Conservation (phyloP, 2,329 filamentous ascomycete species). For the Xylariaceae sp. region DNA sequence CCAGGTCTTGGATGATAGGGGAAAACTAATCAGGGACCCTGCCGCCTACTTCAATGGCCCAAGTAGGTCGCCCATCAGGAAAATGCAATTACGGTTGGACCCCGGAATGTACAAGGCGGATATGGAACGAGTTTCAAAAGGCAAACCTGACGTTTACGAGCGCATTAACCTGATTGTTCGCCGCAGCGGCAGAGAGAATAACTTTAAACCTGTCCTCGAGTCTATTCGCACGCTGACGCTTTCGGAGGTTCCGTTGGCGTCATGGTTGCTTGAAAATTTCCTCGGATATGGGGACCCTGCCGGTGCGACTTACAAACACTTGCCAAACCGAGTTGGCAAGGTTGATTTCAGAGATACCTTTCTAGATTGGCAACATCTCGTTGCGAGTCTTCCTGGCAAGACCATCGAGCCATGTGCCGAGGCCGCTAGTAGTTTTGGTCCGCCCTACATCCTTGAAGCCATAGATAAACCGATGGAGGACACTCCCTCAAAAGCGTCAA, state of each 20-base stretch:
- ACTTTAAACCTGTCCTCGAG: slow-evolving; percentile 89
- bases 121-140: slow-evolving; percentile 56
- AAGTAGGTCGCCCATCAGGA: slow-evolving; percentile 55
- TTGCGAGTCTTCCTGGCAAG: slow-evolving; percentile 84
- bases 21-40: slow-evolving; percentile 62
- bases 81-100: slow-evolving; percentile 77
- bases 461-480: slow-evolving; percentile 49
- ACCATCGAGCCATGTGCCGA: slow-evolving; percentile 73
- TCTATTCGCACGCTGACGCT: slow-evolving; percentile 83
- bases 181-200: slow-evolving; percentile 83
- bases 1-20: slow-evolving; percentile 80
- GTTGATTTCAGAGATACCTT: slow-evolving; percentile 94
- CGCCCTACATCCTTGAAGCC: slow-evolving; percentile 79
- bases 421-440: slow-evolving; percentile 67
- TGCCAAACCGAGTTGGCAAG: slow-evolving; percentile 69
- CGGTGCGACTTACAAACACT: slow-evolving; percentile 76
- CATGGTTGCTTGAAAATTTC: slow-evolving; percentile 95
- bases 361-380: slow-evolving; percentile 87
- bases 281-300: slow-evolving; percentile 94
- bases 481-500: slow-evolving; percentile 56
- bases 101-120: slow-evolving; percentile 71
- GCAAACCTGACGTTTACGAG: slow-evolving; percentile 75
- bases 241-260: slow-evolving; percentile 77
- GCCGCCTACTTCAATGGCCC: slow-evolving; percentile 58
- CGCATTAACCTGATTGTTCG: slow-evolving; percentile 80